These are phyloP conservation scores for Lentinula sp. DNA, from an alignment of 768 basidiomycete species.

Conservation along the genomic window DNA sequence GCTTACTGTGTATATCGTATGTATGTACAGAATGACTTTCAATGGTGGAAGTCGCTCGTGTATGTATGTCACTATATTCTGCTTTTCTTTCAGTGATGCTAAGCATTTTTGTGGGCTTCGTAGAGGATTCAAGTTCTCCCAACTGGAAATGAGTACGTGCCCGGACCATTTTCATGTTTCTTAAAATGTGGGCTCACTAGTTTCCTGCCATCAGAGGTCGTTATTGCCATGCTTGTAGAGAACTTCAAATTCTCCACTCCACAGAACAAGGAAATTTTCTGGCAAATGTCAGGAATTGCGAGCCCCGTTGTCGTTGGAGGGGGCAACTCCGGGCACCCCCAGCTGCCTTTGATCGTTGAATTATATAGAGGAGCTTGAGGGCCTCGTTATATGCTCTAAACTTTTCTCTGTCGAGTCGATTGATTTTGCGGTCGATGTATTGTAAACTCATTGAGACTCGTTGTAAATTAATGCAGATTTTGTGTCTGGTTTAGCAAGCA, in stretches of 20 bases:
- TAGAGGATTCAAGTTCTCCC: constrained; percentile 8
- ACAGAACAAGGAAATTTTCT: constrained; percentile 1
- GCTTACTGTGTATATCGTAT: neutral
- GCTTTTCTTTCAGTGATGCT: neutral
- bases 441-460: too few relatives aligned
- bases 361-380: neutral
- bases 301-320: constrained; percentile 1
- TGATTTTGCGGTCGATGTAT: too few relatives aligned
- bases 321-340: neutral
- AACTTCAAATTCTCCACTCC: constrained; percentile 2
- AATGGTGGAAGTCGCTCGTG: constrained; percentile 4
- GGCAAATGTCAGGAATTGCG: constrained; percentile 3
- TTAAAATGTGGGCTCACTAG: neutral
- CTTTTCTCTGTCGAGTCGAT: neutral
- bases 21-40: constrained; percentile 1
- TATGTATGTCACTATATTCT: neutral
- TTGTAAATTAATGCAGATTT: too few relatives aligned
- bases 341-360: neutral
- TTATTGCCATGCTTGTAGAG: constrained; percentile 1
- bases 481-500: neutral
- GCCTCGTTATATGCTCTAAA: neutral
- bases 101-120: neutral
- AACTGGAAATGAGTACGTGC: constrained; percentile 7
- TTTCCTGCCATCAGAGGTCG: neutral
- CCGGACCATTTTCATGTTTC: neutral